phyloP scores from a whole-genome alignment of 225 moss, liverwort and hornwort species.

The Neckera pumila region DNA sequence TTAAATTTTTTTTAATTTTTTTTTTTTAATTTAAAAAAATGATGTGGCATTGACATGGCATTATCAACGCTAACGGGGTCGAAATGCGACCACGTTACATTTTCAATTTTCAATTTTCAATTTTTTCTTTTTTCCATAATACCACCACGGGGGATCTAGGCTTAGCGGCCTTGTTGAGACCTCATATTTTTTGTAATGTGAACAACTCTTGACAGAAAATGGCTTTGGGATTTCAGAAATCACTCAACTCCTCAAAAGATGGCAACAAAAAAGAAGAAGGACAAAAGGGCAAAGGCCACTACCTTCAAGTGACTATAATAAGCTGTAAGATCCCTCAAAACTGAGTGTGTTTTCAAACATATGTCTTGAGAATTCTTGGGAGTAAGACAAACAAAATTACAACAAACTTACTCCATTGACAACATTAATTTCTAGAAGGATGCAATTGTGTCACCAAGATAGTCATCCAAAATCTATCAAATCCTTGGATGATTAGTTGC shows the following conservation, averaged over 20 bases:
- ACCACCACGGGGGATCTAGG: no score
- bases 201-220: accelerated
- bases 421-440: accelerated
- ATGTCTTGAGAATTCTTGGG: neutral
- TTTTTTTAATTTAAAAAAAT: no score
- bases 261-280: neutral
- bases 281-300: accelerated
- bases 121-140: no score
- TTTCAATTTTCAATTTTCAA: no score
- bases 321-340: accelerated
- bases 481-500: neutral
- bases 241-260: neutral
- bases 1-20: no score
- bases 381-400: no score
- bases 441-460: accelerated
- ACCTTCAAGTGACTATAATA: accelerated
- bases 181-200: no score
- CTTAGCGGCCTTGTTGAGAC: no score
- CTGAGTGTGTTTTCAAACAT: accelerated
- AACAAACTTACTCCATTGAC: neutral
- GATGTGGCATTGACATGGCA: no score
- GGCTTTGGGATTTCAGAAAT: no score
- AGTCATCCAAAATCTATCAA: neutral
- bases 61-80: no score
- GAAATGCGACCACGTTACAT: no score